Evolutionary conservation across 75 land plant genomes (phyloP), one percentile per base, ranked within the genome.

Genomic region (Selaginella tamariscina): DNA sequence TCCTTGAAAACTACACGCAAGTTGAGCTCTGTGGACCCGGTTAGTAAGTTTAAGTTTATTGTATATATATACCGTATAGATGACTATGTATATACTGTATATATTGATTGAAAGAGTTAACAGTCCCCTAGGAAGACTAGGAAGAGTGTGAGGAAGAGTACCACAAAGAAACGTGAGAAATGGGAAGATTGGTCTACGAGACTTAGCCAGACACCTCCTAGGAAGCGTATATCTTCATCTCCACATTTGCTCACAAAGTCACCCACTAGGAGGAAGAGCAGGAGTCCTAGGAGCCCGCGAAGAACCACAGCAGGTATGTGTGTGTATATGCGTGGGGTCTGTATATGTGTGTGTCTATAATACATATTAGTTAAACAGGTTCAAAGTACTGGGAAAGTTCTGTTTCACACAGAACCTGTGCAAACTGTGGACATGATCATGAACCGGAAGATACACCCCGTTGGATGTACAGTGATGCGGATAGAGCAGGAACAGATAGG

Each of bases 181-280:
- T 39, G 49, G 49, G 49, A 39, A 39, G 49, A 39, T 39, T 39
- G 49, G 49, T 39, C 49, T 5, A 39, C 49, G 49, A 39, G 49
- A 39, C 49, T 39, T 5, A 39, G 49, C 15, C 11, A 39, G 49
- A 15, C 49, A 5, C 49, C 49, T 5, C 15, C 15, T 5, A 39
- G 49, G 11, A 39, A 15, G 49, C 49, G 49, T 39, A n/a, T n/a
- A n/a, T 39, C 49, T 39, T 5, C 15, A 15, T 39, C 49, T 5
- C 49, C 49, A n/a, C n/a, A n/a, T n/a, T n/a, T n/a, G 49, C 11
- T 39, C 49, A 5, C 49, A 39, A 39, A 39, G 15, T 39, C 49
- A 15, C 49, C 49, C 11, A 15, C 49, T 15, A 39, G 49, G n/a
- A n/a, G n/a, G 49, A 39, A 39, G 49, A 39, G 49, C 15, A 39